Evolutionary conservation across 1,139 yeast species (phyloP).

Genomic region (Pichia sp.): DNA sequence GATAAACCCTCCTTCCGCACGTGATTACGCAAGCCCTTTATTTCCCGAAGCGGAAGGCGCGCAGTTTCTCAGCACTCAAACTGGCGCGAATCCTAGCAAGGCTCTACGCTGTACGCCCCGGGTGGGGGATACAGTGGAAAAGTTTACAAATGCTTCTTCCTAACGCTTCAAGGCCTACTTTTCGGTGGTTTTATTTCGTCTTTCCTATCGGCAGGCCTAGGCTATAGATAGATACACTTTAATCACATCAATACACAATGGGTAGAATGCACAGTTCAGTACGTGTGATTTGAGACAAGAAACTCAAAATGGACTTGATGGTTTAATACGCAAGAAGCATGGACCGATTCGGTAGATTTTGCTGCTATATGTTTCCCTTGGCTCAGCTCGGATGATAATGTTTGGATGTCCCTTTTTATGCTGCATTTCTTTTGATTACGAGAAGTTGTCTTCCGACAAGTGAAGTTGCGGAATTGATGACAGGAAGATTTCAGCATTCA

Average conservation of each 20-base stretch:
- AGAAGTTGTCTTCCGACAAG: not conserved
- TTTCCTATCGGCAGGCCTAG: constrained; percentile 9
- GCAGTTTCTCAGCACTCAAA: too few species aligned
- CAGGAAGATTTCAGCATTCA: not conserved
- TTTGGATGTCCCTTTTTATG: not conserved
- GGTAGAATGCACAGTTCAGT: constrained; percentile 63
- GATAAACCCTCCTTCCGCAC: too few species aligned
- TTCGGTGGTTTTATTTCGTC: too few species aligned
- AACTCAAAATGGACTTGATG: constrained; percentile 6
- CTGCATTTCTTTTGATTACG: not conserved
- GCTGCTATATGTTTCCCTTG: constrained; percentile 2
- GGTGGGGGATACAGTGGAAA: too few species aligned
- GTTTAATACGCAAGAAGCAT: constrained; percentile 22
- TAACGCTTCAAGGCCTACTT: too few species aligned
- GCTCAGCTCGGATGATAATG: not conserved
- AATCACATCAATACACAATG: constrained; percentile 32
- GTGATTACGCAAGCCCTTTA: not conserved
- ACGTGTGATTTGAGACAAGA: too few species aligned
- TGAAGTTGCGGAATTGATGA: constrained; percentile 2
- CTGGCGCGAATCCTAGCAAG: too few species aligned
- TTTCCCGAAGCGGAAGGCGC: too few species aligned
- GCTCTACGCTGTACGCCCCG: too few species aligned
- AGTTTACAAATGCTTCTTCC: too few species aligned
- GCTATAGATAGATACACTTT: constrained; percentile 9
- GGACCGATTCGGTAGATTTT: constrained; percentile 23